Evolutionary conservation across 2,329 filamentous ascomycete genomes (phyloP), one percentile per base, ranked within the genome.

Genomic region (Penicillium palitans): DNA sequence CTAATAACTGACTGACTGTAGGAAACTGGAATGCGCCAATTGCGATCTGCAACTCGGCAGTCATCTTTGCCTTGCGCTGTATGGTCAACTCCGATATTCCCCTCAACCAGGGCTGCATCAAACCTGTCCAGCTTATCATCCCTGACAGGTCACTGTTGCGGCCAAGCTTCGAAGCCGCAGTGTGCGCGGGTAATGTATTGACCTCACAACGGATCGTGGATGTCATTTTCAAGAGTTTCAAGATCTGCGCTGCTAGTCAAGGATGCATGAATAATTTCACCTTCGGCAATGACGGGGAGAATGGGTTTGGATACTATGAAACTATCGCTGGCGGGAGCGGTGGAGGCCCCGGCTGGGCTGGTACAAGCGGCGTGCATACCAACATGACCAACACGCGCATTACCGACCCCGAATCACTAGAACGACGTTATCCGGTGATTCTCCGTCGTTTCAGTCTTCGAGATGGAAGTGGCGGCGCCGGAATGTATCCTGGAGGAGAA

Each of bases 371-470:
- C 17, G 88, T 92, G 19, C 89, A 93, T 70, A 88, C 85, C 4
- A 89, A 93, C 76, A 91, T 92, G 88, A 93, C 90, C 8, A 93
- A 93, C 72, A 93, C 90, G 6, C 83, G 89, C 12, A 93, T 92
- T 68, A 92, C 90, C 0, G 90, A 93, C 70, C 81, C 87, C 0
- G 90, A 93, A 71, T 83, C 91, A 12, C 89, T 93, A 62, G 90
- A 93, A 76, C 81, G 87, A 27, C 79, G 90, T 5, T 91, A 91
- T 67, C 89, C 89, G 0, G 88, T 91, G 1, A 74, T 93, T 2
- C 75, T 93, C 42, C 80, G 87, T 4, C 83, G 88, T 65, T 93
- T 92, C 72, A 80, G 82, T 8, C 76, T 93, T 13, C 76, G 89
- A 1, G 64, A 74, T 1, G 86, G 84, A 0, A 87, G 83, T 44